phyloP scores from a whole-genome alignment of 225 moss, liverwort and hornwort species.

The Sphagnum tenellum region DNA sequence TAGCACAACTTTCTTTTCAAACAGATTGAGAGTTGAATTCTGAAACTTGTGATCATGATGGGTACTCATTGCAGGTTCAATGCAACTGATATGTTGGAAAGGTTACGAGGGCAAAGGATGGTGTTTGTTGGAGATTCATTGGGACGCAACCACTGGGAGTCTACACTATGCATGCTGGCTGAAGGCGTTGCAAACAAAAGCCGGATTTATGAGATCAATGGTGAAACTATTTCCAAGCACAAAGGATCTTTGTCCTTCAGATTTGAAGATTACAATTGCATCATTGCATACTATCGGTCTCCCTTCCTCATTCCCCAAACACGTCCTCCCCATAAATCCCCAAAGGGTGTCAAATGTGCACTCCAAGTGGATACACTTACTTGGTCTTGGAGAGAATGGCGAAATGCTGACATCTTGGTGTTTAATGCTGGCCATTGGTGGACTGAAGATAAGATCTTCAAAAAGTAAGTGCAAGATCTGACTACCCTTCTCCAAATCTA shows the following conservation, averaged over 20 bases:
- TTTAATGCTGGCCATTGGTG: slow-evolving; percentile 93
- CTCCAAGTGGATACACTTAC: slow-evolving; percentile 51
- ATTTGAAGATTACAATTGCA: slow-evolving; percentile 76
- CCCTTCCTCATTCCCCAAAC: slow-evolving; percentile 75
- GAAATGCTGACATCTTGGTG: slow-evolving; percentile 53
- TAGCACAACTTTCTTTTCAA: too few relatives aligned
- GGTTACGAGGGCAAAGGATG: slow-evolving; percentile 51
- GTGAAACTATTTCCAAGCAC: slow-evolving; percentile 60
- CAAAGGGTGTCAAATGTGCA: slow-evolving; percentile 24
- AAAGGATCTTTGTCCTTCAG: slow-evolving; percentile 50
- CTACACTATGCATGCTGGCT: slow-evolving; percentile 82
- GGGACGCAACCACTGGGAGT: slow-evolving; percentile 93
- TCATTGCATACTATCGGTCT: slow-evolving; percentile 73
- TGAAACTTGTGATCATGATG: too few relatives aligned
- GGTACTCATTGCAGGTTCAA: slow-evolving; percentile 29
- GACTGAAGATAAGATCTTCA: slow-evolving; percentile 64
- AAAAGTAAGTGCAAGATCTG: slow-evolving; percentile 19
- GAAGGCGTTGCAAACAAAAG: slow-evolving; percentile 50
- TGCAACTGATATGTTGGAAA: slow-evolving; percentile 50
- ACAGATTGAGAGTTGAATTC: too few relatives aligned
- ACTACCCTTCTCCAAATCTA: too few relatives aligned
- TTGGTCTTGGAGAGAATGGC: slow-evolving; percentile 39
- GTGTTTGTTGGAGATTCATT: slow-evolving; percentile 86
- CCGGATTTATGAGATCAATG: slow-evolving; percentile 62
- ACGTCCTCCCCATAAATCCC: slow-evolving; percentile 18